Percentiles rank a stretch among this genome's conserved stretches.
These are phyloP conservation scores for Marsdenia floribunda DNA, from an alignment of 257 asterid species.

Conservation along the genomic window DNA sequence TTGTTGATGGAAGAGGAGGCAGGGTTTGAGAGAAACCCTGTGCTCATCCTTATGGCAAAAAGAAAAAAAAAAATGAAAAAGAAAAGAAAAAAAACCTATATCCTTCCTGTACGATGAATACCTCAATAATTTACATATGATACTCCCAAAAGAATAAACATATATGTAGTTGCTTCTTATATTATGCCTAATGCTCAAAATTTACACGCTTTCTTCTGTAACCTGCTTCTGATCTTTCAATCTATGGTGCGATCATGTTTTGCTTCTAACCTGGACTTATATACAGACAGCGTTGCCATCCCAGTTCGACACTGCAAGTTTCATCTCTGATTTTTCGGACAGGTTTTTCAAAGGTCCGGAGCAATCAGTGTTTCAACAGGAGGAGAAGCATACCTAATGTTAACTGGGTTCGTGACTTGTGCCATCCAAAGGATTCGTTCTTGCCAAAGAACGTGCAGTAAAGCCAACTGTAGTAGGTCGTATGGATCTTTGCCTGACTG, in stretches of 20 bases:
- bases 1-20: background rate
- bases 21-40: background rate
- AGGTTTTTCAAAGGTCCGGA: background rate
- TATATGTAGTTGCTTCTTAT: background rate
- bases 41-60: background rate
- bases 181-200: conserved; percentile 3
- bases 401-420: conserved; percentile 19
- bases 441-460: conserved; percentile 86
- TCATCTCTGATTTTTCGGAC: conserved; percentile 8
- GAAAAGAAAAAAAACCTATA: background rate
- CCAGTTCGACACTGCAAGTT: conserved; percentile 11
- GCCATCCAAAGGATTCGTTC: conserved; percentile 52
- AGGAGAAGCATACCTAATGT: background rate
- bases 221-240: conserved; percentile 11
- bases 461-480: conserved; percentile 70
- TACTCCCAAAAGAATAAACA: conserved; percentile 12
- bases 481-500: conserved; percentile 75
- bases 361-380: conserved; percentile 2
- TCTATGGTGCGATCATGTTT: conserved; percentile 8
- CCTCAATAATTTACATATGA: conserved; percentile 15
- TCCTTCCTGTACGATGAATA: background rate
- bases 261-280: conserved; percentile 14
- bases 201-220: conserved; percentile 21
- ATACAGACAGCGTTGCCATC: conserved; percentile 8
- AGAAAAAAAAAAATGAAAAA: background rate